phyloP scores from a whole-genome alignment of 2,329 filamentous ascomycete species.

The Periconia digitata region DNA sequence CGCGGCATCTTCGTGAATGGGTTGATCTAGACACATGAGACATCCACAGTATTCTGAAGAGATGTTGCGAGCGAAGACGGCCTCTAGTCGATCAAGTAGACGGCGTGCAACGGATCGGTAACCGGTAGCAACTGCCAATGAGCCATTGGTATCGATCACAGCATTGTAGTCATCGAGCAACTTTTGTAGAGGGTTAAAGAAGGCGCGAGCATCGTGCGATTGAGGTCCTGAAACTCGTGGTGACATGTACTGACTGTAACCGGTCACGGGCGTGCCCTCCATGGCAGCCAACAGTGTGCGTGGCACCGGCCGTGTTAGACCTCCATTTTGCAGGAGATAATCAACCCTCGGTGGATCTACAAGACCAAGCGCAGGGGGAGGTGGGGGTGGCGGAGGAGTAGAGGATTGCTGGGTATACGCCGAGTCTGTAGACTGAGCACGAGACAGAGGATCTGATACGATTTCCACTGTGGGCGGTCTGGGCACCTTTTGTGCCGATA shows the following conservation, averaged over 20 bases:
- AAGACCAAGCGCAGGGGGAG: constrained; percentile 68
- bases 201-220: constrained; percentile 62
- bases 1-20: constrained; percentile 48
- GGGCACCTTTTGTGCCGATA: constrained; percentile 32
- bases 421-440: constrained; percentile 36
- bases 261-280: constrained; percentile 57
- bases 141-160: constrained; percentile 81
- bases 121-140: constrained; percentile 90
- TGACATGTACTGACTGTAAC: constrained; percentile 62
- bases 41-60: constrained; percentile 84
- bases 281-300: constrained; percentile 70
- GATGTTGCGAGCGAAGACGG: constrained; percentile 91
- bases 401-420: constrained; percentile 50
- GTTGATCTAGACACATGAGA: constrained; percentile 70
- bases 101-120: constrained; percentile 92
- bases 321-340: constrained; percentile 88
- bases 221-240: constrained; percentile 48
- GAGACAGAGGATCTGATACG: constrained; percentile 44
- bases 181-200: constrained; percentile 82
- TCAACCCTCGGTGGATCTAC: constrained; percentile 80
- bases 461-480: constrained; percentile 47
- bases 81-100: constrained; percentile 85
- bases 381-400: constrained; percentile 65
- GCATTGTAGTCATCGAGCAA: constrained; percentile 83
- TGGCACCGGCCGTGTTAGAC: constrained; percentile 70